Base-by-base conservation (phyloP, 169 alveolate genomes). In the Plasmodium coatneyi region DNA sequence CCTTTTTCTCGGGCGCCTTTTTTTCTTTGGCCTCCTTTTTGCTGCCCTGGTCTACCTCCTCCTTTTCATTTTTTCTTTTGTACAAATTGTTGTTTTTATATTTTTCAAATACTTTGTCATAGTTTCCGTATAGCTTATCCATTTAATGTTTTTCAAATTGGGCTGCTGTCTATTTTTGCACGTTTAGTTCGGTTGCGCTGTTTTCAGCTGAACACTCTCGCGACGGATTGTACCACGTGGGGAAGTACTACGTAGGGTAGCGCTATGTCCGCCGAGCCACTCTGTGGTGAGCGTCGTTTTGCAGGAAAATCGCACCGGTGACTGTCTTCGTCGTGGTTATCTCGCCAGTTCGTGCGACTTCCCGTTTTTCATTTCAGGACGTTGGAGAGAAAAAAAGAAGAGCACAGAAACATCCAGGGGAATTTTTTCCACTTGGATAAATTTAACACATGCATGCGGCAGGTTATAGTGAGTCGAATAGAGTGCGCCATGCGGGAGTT, bases 51-150 rank as follows among this genome's bases (percentile, higher is more conserved):
- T 19, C 52, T 76, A 30, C 79, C 16, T 80, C 84, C 3, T 80
- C 84, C 74, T 90, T 90, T 71, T 90, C 95, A 70, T 56, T 90
- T 71, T 70, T 90, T 71, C 95, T 80, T 54, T 72, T 90, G 36
- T 49, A 32, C 43, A 90, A 25, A 43, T 10, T 90, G 74, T 28
- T 49, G 25, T 90, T 80, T 71, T 71, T 90, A 41, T 90, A 90
- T 52, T 90, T 80, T 46, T 90, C 95, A 56, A 70, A n/a, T 80
- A 80, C 78, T 39, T 90, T 90, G 43, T 90, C 84, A 81, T 90
- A 90, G 83, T 90, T 90, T 9, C 95, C 95, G 74, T 90, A 90
- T 80, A 90, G 49, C 39, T 90, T 90, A 70, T 90, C 95, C 95
- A 90, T 90, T 90, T 90, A 90, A 71, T 46, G 19, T 43, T 19